Base-by-base conservation (phyloP, 2,329 filamentous ascomycete genomes). In the Colletotrichum navitas region DNA sequence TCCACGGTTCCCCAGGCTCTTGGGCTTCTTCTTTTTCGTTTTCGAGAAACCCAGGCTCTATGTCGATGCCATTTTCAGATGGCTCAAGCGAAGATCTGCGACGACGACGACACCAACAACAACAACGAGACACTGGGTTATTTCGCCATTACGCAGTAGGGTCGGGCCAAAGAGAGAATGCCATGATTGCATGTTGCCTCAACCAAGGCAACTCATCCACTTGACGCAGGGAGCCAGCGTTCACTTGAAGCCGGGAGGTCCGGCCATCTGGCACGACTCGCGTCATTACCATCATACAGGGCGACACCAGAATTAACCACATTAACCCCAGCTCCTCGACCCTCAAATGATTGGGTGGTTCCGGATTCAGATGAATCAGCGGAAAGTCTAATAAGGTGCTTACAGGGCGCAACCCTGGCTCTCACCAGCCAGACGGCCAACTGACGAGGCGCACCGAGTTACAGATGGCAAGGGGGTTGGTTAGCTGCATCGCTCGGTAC, bases 341-440 rank as follows among this genome's bases (percentile, higher is more conserved):
- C 29, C 29, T 29, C 4, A 63, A 45, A 52, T 52, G 65, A 18
- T 39, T 18, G 43, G 47, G 24, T 63, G 68, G 68, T 71, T 68
- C 68, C 68, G 64, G 63, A 2, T 29, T 29, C 29, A 68, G 63
- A 59, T 63, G 68, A 71, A 63, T 68, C 59, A 71, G 43, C 59
- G 10, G 45, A 71, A 68, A 68, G 45, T 68, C 43, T 71, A 49
- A 63, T 60, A 52, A 47, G 45, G 29, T 54, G 7, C 36, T n/a
- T 59, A 63, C 65, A 29, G 52, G 68, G 68, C n/a, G 5, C 24
- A 49, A 24, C 68, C 68, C 60, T 71, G 68, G 14, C 32, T n/a
- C 45, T 39, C n/a, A 16, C 43, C 34, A 61, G 51, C 49, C 32
- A 29, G 59, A 32, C 36, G 39, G 36, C 54, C 29, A 18, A 63